A percentile compares a stretch with the other conserved stretches of the same genome.
These are phyloP conservation scores for Phytophthora idaei DNA, from an alignment of 352 stramenopile species.

Conservation along the genomic window DNA sequence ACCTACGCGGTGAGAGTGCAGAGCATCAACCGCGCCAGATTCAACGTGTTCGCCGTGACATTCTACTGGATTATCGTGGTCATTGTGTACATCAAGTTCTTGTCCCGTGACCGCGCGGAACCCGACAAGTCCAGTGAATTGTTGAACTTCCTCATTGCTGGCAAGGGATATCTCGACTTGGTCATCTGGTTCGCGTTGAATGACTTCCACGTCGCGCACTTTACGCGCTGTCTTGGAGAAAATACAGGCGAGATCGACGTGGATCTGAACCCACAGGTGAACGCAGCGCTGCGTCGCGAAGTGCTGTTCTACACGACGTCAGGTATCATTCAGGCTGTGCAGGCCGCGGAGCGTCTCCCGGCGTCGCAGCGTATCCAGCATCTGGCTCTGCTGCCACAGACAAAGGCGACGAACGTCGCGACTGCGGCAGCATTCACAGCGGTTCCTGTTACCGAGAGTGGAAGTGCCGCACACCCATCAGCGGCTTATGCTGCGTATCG, in stretches of 20 bases:
- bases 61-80: slow-evolving; percentile 88
- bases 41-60: slow-evolving; percentile 88
- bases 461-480: slow-evolving; percentile 34
- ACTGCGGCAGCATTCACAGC: slow-evolving; percentile 31
- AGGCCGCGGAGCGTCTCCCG: slow-evolving; percentile 73
- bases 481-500: slow-evolving; percentile 55
- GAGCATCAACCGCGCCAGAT: slow-evolving; percentile 87
- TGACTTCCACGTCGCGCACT: slow-evolving; percentile 82
- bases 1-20: slow-evolving; percentile 86
- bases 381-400: slow-evolving; percentile 80
- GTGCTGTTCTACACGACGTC: slow-evolving; percentile 92
- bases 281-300: slow-evolving; percentile 84
- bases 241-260: slow-evolving; percentile 72
- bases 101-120: slow-evolving; percentile 62
- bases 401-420: slow-evolving; percentile 43
- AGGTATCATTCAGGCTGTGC: slow-evolving; percentile 88
- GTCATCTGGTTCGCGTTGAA: slow-evolving; percentile 91
- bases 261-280: slow-evolving; percentile 89
- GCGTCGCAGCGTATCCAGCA: slow-evolving; percentile 86
- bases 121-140: slow-evolving; percentile 71
- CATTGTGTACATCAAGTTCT: slow-evolving; percentile 81
- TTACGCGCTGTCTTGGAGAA: slow-evolving; percentile 67
- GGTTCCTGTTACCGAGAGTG: slow-evolving; percentile 37
- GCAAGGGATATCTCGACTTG: slow-evolving; percentile 88
- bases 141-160: slow-evolving; percentile 87